Conservation (phyloP, 2,329 filamentous ascomycete genomes). For the Cercospora beticola region DNA sequence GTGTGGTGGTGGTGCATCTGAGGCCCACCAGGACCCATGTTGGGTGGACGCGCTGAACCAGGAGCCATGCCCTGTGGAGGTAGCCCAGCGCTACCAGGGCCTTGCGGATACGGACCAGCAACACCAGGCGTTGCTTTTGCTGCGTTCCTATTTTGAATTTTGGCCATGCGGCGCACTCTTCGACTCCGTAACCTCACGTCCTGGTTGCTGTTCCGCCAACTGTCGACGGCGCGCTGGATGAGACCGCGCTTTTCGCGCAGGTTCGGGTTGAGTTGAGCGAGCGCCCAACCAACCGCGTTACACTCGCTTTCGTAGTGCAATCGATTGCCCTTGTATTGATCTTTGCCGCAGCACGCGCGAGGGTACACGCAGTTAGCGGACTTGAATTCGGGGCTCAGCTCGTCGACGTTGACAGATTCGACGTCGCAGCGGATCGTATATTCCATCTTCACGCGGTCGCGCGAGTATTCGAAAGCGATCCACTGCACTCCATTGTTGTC, state of each 20-base stretch:
- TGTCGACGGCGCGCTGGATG: slow-evolving; percentile 95
- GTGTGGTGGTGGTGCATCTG: slow-evolving; percentile 71
- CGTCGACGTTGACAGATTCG: slow-evolving; percentile 90
- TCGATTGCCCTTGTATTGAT: slow-evolving; percentile 93
- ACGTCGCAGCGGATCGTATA: slow-evolving; percentile 98
- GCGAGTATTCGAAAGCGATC: slow-evolving; percentile 98
- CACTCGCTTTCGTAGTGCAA: slow-evolving; percentile 97
- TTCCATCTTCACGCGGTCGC: slow-evolving; percentile 97
- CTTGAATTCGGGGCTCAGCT: slow-evolving; percentile 84
- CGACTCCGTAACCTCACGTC: slow-evolving; percentile 87
- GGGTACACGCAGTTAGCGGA: slow-evolving; percentile 98
- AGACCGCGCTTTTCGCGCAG: slow-evolving; percentile 90
- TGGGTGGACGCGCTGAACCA: slow-evolving; percentile 60
- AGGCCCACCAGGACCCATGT: slow-evolving; percentile 54
- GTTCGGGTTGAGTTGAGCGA: slow-evolving; percentile 88
- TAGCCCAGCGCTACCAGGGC: slow-evolving; percentile 59
- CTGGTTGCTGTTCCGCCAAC: slow-evolving; percentile 98
- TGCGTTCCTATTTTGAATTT: slow-evolving; percentile 73
- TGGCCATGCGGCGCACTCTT: slow-evolving; percentile 90
- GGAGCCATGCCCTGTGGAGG: slow-evolving; percentile 61
- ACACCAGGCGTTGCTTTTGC: slow-evolving; percentile 26
- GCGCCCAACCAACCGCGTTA: slow-evolving; percentile 98
- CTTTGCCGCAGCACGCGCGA: slow-evolving; percentile 88
- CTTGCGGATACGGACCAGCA: slow-evolving; percentile 61
- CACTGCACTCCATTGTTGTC: slow-evolving; percentile 97